Evolutionary conservation across 306 rosid species (phyloP).

Genomic region (Ochetophila trinervis): DNA sequence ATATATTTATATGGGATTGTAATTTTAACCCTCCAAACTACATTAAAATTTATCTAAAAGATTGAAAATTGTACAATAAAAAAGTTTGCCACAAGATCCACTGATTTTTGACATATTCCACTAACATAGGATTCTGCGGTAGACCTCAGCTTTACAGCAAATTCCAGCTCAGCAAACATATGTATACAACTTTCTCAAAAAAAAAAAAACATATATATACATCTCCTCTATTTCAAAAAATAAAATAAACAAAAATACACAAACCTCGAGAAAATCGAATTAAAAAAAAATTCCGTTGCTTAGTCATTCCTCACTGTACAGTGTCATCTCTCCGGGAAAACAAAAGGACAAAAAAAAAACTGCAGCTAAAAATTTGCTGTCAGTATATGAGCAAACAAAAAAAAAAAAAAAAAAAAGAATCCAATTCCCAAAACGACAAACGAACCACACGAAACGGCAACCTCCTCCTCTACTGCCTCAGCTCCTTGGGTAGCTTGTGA

Average conservation of each 20-base stretch:
- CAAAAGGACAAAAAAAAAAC: neutral
- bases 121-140: slow-evolving; percentile 17
- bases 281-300: neutral
- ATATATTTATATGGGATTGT: no score
- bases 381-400: neutral
- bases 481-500: slow-evolving; percentile 39
- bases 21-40: no score
- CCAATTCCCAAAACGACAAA: slow-evolving; percentile 28
- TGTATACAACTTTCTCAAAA: no score
- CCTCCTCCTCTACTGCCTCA: slow-evolving; percentile 24
- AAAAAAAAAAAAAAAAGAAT: slow-evolving; percentile 10
- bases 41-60: no score
- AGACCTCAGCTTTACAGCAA: neutral
- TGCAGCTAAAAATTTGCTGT: slow-evolving; percentile 29
- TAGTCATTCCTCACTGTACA: slow-evolving; percentile 30
- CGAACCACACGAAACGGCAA: slow-evolving; percentile 6
- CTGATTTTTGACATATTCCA: neutral
- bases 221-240: neutral
- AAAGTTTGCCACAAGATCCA: neutral
- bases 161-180: neutral
- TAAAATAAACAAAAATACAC: neutral
- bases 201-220: neutral
- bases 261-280: neutral
- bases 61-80: no score
- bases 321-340: slow-evolving; percentile 14